Evolutionary conservation across 805 yeast species (phyloP), one percentile per base, ranked within the genome.

Genomic region (Candida adriatica): DNA sequence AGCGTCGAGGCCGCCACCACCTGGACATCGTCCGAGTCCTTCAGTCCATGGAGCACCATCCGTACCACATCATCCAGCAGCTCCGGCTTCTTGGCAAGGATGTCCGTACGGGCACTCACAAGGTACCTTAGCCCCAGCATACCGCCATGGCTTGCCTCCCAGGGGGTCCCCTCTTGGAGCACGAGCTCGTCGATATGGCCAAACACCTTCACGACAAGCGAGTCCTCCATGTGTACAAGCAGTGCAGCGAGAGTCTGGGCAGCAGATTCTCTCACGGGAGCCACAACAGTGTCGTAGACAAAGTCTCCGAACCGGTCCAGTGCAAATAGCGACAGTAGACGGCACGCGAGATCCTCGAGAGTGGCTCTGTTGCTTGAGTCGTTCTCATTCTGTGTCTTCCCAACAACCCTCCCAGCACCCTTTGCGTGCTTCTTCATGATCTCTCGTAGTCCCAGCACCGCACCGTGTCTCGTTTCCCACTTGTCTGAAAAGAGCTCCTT

Each of bases 101-200:
- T 68, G 41, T 83, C 92, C 0, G 86, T 76, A 46, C 95, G 69
- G 4, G 90, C 86, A 38, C 95, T 80, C 8, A 90, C 98, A 45
- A 92, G 79, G 56, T 92, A 92, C 31, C 95, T 67, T 31, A 92
- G 64, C 0, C 97, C 98, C 9, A 92, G 70, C 79, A 92, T 77
- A 29, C 97, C 99, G 45, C 97, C 98, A 63, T 92, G 98, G 37
- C 92, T 83, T 3, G 96, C 97, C 53, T 94, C 96, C 98, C 98
- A 92, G 36, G 30, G 31, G 4, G 34, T 10, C 5, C 61, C 48
- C 26, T 68, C 65, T 53, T 90, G 96, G 29, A 80, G 56, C 1
- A 88, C 86, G 31, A 92, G 61, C 26, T 72, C 68, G 30, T 76
- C 71, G 37, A 92, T 64, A 13, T 79, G 75, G 8, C 63, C 49